These are phyloP conservation scores for Cavenderia fasciculata DNA, from an alignment of 78 protist genomes.

Conservation along the genomic window DNA sequence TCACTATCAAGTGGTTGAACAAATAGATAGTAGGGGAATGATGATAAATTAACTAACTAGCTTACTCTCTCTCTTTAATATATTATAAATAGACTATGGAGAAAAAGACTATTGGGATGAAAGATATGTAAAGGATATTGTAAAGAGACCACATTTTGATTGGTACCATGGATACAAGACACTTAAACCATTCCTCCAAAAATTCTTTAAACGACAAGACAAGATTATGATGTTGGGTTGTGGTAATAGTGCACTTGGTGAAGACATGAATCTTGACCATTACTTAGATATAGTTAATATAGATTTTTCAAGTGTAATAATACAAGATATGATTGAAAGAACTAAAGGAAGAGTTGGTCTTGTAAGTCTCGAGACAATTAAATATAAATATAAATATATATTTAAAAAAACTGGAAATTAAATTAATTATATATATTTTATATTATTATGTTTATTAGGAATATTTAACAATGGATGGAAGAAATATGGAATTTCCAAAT, in stretches of 20 bases:
- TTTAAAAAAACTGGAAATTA: no score
- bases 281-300: constrained; percentile 43
- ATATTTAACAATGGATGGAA: constrained; percentile 69
- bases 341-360: constrained; percentile 25
- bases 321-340: constrained; percentile 55
- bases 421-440: neutral
- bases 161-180: constrained; percentile 74
- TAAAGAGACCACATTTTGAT: constrained; percentile 47
- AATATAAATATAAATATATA: no score
- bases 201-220: constrained; percentile 11
- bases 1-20: no score
- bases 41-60: no score
- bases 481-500: constrained; percentile 32
- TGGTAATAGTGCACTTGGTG: constrained; percentile 69
- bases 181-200: constrained; percentile 33
- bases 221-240: constrained; percentile 65
- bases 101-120: constrained; percentile 77
- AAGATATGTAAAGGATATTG: constrained; percentile 52
- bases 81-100: constrained; percentile 75
- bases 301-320: constrained; percentile 59
- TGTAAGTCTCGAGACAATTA: neutral
- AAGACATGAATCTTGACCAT: constrained; percentile 46
- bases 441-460: neutral
- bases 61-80: no score
- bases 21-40: no score